A percentile compares a stretch with the other conserved stretches of the same genome.
These are phyloP conservation scores for Peronosclerospora sorghi DNA, from an alignment of 352 stramenopile genomes.

Conservation along the genomic window DNA sequence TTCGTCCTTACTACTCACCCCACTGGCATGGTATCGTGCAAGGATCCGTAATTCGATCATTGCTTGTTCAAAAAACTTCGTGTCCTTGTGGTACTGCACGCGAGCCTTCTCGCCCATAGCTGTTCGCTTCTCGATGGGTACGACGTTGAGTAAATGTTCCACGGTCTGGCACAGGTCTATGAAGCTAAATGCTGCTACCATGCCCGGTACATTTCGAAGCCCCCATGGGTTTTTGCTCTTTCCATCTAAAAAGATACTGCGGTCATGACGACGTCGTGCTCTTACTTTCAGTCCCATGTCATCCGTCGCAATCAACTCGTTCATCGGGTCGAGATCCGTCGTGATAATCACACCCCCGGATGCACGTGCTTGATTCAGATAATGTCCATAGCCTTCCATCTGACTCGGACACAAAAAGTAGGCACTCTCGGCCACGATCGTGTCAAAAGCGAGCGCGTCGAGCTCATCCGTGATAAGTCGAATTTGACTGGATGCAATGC, in stretches of 20 bases:
- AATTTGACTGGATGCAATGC: constrained; percentile 25
- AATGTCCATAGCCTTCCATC: constrained; percentile 56
- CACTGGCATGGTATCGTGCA: background rate
- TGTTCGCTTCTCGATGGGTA: constrained; percentile 19
- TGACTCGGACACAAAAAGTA: constrained; percentile 55
- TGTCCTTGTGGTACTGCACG: constrained; percentile 44
- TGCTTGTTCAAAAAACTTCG: constrained; percentile 32
- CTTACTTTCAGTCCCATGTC: constrained; percentile 27
- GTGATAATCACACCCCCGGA: constrained; percentile 39
- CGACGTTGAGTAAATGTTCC: constrained; percentile 24
- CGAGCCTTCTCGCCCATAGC: constrained; percentile 22
- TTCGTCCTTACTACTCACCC: background rate
- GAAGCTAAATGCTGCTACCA: constrained; percentile 27
- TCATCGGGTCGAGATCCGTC: constrained; percentile 43
- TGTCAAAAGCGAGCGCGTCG: constrained; percentile 22
- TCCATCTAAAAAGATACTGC: constrained; percentile 39
- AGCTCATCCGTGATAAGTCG: constrained; percentile 22
- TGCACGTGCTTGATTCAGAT: constrained; percentile 55
- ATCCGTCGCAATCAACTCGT: constrained; percentile 33
- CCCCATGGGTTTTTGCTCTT: constrained; percentile 16
- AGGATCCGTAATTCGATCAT: background rate
- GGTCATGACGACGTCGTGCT: constrained; percentile 3
- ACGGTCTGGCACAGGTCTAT: constrained; percentile 32
- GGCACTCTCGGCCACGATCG: constrained; percentile 27
- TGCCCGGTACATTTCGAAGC: constrained; percentile 21